Base-by-base conservation (phyloP, 352 stramenopile genomes). In the Phytophthora sojae region DNA sequence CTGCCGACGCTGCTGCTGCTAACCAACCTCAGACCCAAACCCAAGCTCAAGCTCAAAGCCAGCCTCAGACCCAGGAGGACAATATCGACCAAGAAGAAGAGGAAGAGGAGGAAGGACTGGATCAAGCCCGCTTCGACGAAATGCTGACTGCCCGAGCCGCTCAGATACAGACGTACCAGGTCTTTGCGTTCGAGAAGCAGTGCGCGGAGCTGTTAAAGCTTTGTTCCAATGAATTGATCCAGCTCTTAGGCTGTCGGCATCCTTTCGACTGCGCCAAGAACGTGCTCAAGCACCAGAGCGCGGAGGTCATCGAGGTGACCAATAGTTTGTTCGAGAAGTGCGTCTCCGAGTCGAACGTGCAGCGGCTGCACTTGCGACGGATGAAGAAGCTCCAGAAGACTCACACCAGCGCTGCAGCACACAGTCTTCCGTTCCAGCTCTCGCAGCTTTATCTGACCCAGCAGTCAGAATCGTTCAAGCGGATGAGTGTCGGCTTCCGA, bases 261-360 rank as follows among this genome's bases (percentile, higher is more conserved):
- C 71, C 83, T 3, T 77, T 84, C n/a, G 67, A 85, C 7, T 85
- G 77, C 29, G 80, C 79, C 4, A 85, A 82, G 32, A 82, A 77
- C 26, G 64, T 96, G 30, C 69, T 94, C n/a, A 65, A 89, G 35
- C 86, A 92, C 35, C 83, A 94, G 68, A 92, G 83, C 30, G 64
- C 69, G 4, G 53, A 79, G 1, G 76, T 83, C 4, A 74, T 77
- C 7, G 73, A 79, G 1, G 66, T 79, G 45, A 76, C 90, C 58
- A 67, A 57, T 9, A 49, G 55, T 14, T 35, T 88, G 1, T 76
- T 89, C 19, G 57, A 77, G 17, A 70, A 63, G 6, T 91, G 82
- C 52, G 69, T 82, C 6, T 61, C 69, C 0, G 59, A 80, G 1
- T 67, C 75, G 23, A 88, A 86, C 47, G 65, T 75, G 0, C 78